Base-by-base conservation (phyloP, 2,329 filamentous ascomycete genomes). In the Fusarium sp. region DNA sequence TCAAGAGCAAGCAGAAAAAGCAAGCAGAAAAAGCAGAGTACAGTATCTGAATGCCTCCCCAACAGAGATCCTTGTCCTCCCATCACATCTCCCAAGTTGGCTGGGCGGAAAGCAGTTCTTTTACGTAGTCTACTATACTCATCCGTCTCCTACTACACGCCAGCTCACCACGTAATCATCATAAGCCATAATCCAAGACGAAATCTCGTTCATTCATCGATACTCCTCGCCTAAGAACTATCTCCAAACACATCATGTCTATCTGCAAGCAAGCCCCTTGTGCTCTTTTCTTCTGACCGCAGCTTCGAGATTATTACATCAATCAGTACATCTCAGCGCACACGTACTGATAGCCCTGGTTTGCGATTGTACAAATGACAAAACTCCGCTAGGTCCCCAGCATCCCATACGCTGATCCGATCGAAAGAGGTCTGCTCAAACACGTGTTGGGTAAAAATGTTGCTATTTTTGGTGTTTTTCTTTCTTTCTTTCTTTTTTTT, bases 171-270 rank as follows among this genome's bases (percentile, higher is more conserved):
- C 23, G 23, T 8, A 25, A 25, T 25, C 23, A 25, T 25, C 23
- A 25, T 8, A 25, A 25, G 23, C 23, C 2, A 48, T 37, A 61
- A 46, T 52, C 52, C 63, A 53, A 51, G 63, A 59, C 53, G 49
- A 65, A 64, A 57, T 70, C 43, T 70, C 68, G 70, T 70, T 70
- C 66, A 70, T 44, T 70, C 68, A 61, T 70, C 65, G 70, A 58
- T 62, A 60, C 52, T 52, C 36, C 46, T 53, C 52, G 39, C 49
- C 57, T 49, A 59, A 43, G 38, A 60, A 67, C 54, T 51, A 53
- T 52, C 39, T 48, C 49, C 52, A 38, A 53, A 60, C 66, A 67
- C 49, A 62, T 57, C 33, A 52, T 51, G 57, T 66, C 60, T 63
- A 69, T 54, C 60, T 57, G 48, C 61, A 48, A 65, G 48, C 61